Conservation (phyloP, 1,139 yeast species). For the Yamadazyma buinensis region DNA sequence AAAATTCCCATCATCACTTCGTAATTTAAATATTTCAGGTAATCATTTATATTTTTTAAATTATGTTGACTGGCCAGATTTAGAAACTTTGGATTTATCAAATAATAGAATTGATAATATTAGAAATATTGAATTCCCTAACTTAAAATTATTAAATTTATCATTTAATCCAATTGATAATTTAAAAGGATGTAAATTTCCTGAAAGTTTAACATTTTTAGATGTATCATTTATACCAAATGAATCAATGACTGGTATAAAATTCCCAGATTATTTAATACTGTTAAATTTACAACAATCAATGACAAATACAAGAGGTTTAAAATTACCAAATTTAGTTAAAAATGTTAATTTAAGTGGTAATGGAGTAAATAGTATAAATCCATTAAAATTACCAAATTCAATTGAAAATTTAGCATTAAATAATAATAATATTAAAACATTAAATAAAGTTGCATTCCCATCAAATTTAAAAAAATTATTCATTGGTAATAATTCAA, state of each 20-base stretch:
- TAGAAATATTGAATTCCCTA: constrained; percentile 38
- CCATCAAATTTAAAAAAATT: constrained; percentile 35
- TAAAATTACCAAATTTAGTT: constrained; percentile 35
- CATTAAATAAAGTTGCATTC: constrained; percentile 42
- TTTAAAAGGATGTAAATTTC: constrained; percentile 40
- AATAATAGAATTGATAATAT: constrained; percentile 41
- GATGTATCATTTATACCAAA: constrained; percentile 44
- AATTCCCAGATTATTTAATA: constrained; percentile 39
- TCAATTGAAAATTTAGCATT: constrained; percentile 35
- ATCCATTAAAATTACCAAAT: constrained; percentile 43
- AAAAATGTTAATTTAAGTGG: constrained; percentile 32
- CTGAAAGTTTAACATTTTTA: constrained; percentile 32
- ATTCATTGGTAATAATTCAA: constrained; percentile 40
- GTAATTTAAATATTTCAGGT: constrained; percentile 31
- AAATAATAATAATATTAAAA: constrained; percentile 41
- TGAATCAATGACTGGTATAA: constrained; percentile 47
- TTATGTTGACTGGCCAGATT: constrained; percentile 37
- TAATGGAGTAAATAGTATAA: constrained; percentile 45
- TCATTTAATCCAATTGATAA: constrained; percentile 44
- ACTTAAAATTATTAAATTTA: constrained; percentile 27
- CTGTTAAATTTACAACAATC: constrained; percentile 41
- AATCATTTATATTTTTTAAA: constrained; percentile 41
- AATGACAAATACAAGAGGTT: constrained; percentile 46
- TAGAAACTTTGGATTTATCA: constrained; percentile 34
- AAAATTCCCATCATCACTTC: constrained; percentile 30